Evolutionary conservation across 2,329 filamentous ascomycete genomes (phyloP).

Genomic region (Colletotrichum melonis): DNA sequence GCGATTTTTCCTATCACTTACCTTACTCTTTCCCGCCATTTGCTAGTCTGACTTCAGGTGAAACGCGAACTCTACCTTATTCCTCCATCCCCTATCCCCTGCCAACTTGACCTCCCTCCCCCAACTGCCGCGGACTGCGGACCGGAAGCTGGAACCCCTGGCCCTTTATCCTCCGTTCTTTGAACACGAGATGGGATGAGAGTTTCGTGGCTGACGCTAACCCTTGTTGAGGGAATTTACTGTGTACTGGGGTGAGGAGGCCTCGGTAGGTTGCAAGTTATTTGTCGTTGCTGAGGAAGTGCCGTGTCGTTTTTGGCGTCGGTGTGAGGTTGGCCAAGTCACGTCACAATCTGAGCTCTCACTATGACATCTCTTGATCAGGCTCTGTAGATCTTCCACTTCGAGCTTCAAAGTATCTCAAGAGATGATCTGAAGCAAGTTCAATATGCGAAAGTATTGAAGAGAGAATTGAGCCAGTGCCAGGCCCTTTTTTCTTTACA

Average conservation of each 20-base stretch:
- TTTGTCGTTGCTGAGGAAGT: background rate
- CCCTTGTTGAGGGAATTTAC: constrained; percentile 27
- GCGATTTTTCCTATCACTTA: background rate
- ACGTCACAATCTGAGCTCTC: background rate
- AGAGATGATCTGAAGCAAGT: background rate
- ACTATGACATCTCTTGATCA: background rate
- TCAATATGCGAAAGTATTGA: background rate
- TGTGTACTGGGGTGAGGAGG: no score
- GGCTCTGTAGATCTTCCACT: no score
- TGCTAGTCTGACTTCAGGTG: background rate
- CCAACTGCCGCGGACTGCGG: background rate
- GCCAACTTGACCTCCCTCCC: background rate
- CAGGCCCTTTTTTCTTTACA: background rate
- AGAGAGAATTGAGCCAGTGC: background rate
- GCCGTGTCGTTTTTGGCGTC: background rate
- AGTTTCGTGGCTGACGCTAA: background rate
- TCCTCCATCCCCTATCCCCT: background rate
- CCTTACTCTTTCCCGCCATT: no score
- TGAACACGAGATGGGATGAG: constrained; percentile 18
- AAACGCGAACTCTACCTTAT: constrained; percentile 19
- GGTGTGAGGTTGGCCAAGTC: background rate
- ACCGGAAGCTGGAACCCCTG: constrained; percentile 22
- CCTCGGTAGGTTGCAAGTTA: no score
- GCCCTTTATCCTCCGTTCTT: background rate
- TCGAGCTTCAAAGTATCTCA: background rate